Evolutionary conservation across 2,329 filamentous ascomycete genomes (phyloP).

Genomic region (Calonectria pseudoturangicola): DNA sequence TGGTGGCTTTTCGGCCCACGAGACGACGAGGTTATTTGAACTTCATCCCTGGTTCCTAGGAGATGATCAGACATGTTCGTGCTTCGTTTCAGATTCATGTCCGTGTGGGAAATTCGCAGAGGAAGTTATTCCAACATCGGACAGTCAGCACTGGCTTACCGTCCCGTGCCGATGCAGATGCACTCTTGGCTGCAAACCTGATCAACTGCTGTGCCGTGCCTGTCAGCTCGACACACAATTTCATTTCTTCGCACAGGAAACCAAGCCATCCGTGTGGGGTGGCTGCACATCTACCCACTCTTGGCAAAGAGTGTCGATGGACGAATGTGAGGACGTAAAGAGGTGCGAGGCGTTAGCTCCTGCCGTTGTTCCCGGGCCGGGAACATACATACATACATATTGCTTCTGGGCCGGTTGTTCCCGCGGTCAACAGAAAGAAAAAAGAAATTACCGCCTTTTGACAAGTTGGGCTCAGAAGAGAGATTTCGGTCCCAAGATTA

Average conservation of each 20-base stretch:
- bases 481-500: not conserved
- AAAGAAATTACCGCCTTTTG: slow-evolving; percentile 18
- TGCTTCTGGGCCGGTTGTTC: slow-evolving; percentile 23
- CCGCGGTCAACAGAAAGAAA: not conserved
- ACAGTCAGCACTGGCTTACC: not conserved
- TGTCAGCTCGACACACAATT: slow-evolving; percentile 14
- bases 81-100: not conserved
- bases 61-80: not conserved
- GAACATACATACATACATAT: not conserved
- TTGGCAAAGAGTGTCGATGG: slow-evolving; percentile 6
- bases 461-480: not conserved
- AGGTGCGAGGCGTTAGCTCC: not conserved
- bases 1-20: slow-evolving; percentile 10
- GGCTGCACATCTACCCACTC: slow-evolving; percentile 18
- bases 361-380: slow-evolving; percentile 5
- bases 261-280: slow-evolving; percentile 22
- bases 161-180: slow-evolving; percentile 20
- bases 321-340: slow-evolving; percentile 3
- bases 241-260: not conserved
- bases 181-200: slow-evolving; percentile 13
- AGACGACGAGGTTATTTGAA: slow-evolving; percentile 34
- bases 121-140: not conserved
- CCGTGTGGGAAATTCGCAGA: not conserved
- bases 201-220: slow-evolving; percentile 11
- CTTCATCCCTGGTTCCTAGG: not conserved